Conservation (phyloP, 2,329 filamentous ascomycete species). For the Phialophora tarda region DNA sequence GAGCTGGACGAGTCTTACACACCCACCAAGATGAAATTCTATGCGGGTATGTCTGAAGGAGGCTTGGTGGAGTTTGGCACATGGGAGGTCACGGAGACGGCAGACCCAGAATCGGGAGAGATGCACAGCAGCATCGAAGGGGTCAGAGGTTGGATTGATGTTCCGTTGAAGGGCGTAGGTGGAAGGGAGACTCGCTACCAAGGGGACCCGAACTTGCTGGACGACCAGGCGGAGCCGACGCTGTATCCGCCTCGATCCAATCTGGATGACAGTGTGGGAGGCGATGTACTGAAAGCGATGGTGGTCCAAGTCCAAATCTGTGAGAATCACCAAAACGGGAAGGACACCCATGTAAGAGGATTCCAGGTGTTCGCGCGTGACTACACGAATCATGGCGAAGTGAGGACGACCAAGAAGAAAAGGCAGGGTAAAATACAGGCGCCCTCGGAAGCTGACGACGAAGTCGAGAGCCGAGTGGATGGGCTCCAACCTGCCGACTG, state of each 20-base stretch:
- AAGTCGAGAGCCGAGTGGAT: constrained; percentile 40
- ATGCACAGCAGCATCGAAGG: constrained; percentile 38
- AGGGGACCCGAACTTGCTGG: constrained; percentile 30
- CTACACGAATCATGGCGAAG: constrained; percentile 40
- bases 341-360: constrained; percentile 95
- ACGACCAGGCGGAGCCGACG: constrained; percentile 28
- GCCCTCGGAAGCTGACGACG: constrained; percentile 38
- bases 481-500: constrained; percentile 54
- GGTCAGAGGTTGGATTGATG: constrained; percentile 82
- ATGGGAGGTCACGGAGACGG: constrained; percentile 75
- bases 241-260: constrained; percentile 22
- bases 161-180: constrained; percentile 70
- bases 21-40: constrained; percentile 87
- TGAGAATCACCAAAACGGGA: constrained; percentile 98
- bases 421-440: constrained; percentile 7
- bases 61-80: constrained; percentile 86
- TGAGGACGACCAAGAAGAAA: constrained; percentile 37
- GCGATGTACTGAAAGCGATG: constrained; percentile 81
- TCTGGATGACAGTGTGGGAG: constrained; percentile 51
- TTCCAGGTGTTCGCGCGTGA: constrained; percentile 78
- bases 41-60: constrained; percentile 88
- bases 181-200: constrained; percentile 46
- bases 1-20: constrained; percentile 95
- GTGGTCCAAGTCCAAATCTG: constrained; percentile 87
- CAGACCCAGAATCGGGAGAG: constrained; percentile 38